Percentiles rank a stretch among this genome's conserved stretches.
phyloP scores from a whole-genome alignment of 805 yeast species.

The Hanseniaspora valbyensis region DNA sequence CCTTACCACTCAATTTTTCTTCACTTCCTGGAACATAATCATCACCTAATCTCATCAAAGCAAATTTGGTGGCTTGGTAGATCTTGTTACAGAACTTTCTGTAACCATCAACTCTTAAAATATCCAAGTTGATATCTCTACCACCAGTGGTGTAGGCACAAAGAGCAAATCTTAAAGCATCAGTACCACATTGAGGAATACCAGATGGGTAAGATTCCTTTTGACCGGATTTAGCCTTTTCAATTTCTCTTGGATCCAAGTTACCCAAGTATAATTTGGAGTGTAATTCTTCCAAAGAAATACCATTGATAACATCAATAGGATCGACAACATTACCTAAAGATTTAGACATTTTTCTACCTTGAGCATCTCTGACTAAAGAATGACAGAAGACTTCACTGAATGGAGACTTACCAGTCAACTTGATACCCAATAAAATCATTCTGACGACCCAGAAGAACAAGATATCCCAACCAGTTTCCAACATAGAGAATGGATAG shows the following conservation, averaged over 20 bases:
- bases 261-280: constrained; percentile 70
- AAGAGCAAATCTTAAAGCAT: constrained; percentile 92
- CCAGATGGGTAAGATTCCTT: constrained; percentile 85
- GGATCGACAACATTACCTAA: constrained; percentile 96
- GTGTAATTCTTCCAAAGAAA: constrained; percentile 65
- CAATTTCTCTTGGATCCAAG: constrained; percentile 78
- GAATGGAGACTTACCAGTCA: constrained; percentile 87
- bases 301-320: constrained; percentile 84
- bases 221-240: constrained; percentile 81
- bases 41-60: constrained; percentile 80
- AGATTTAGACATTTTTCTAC: constrained; percentile 97
- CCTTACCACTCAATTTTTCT: constrained; percentile 57
- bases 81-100: constrained; percentile 99
- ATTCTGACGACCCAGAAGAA: constrained; percentile 98
- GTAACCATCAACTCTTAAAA: constrained; percentile 95
- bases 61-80: constrained; percentile 97
- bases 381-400: constrained; percentile 97
- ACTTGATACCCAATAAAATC: constrained; percentile 81
- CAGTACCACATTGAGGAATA: constrained; percentile 98
- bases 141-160: constrained; percentile 99
- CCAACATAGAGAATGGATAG: constrained; percentile 87
- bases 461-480: constrained; percentile 98
- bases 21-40: constrained; percentile 73
- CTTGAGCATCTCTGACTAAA: constrained; percentile 96
- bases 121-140: constrained; percentile 92